These are phyloP conservation scores for Ophiostoma sp. DNA, from an alignment of 2,329 filamentous ascomycete species.

Conservation along the genomic window DNA sequence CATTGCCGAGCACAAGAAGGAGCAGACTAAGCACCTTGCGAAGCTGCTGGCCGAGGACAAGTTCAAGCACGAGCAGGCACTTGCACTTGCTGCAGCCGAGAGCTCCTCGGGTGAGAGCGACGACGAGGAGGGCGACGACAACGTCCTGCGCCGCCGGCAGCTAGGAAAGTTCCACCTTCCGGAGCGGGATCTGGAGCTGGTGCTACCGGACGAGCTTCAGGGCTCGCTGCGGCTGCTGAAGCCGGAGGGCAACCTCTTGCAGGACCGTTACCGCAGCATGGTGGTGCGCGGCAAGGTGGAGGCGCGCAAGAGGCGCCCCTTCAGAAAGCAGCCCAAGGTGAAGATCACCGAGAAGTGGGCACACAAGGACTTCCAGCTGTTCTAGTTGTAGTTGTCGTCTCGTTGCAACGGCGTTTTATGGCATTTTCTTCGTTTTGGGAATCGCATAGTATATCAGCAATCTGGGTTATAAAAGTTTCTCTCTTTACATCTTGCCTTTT, in stretches of 20 bases:
- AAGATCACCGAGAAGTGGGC: slow-evolving; percentile 93
- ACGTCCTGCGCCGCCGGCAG: slow-evolving; percentile 61
- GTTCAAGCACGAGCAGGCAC: slow-evolving; percentile 49
- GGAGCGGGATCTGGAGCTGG: slow-evolving; percentile 71
- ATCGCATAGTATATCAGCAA: slow-evolving; percentile 9
- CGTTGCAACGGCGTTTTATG: slow-evolving; percentile 3
- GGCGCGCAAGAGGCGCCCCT: slow-evolving; percentile 68
- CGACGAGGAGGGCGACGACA: slow-evolving; percentile 56
- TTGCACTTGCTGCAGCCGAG: slow-evolving; percentile 44
- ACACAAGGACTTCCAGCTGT: slow-evolving; percentile 82
- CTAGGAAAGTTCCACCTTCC: slow-evolving; percentile 70
- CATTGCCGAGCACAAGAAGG: slow-evolving; percentile 65
- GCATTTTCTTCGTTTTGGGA: slow-evolving; percentile 2
- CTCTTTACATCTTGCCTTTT: neutral
- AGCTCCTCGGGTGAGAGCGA: slow-evolving; percentile 42
- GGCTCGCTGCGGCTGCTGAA: slow-evolving; percentile 76
- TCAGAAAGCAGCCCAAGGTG: slow-evolving; percentile 74
- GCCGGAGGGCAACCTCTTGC: slow-evolving; percentile 91
- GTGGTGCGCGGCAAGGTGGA: slow-evolving; percentile 87
- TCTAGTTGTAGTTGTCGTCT: slow-evolving; percentile 20
- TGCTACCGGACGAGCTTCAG: slow-evolving; percentile 77
- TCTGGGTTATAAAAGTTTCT: slow-evolving; percentile 10
- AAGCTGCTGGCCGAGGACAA: slow-evolving; percentile 65
- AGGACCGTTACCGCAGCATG: slow-evolving; percentile 85
- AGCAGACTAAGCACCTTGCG: slow-evolving; percentile 66